These are phyloP conservation scores for Mycena belliarum DNA, from an alignment of 768 basidiomycete genomes.

Conservation along the genomic window DNA sequence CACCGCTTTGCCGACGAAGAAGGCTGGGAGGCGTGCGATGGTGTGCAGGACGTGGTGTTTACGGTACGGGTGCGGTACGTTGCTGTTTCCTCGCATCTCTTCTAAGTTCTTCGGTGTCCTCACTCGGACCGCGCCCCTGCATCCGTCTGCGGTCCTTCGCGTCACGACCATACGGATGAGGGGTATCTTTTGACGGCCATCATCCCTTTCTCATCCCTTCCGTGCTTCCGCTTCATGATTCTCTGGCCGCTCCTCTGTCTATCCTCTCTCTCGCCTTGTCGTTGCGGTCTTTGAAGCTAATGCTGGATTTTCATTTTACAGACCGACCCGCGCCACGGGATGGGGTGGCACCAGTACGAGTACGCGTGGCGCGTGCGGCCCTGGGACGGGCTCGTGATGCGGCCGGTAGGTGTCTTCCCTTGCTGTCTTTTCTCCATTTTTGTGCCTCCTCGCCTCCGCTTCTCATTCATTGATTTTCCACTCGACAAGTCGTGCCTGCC, in stretches of 20 bases:
- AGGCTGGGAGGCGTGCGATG: constrained; percentile 9
- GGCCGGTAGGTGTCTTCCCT: constrained; percentile 24
- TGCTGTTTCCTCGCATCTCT: neutral
- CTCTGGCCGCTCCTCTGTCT: no score
- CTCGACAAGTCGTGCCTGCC: no score
- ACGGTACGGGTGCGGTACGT: neutral
- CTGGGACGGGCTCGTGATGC: constrained; percentile 41
- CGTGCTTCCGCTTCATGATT: no score
- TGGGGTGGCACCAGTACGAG: constrained; percentile 39
- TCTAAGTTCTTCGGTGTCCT: no score
- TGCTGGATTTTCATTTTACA: constrained; percentile 15
- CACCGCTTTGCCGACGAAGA: constrained; percentile 8
- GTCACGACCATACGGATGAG: no score
- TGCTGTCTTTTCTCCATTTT: neutral
- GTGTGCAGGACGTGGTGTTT: neutral
- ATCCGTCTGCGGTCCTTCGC: no score
- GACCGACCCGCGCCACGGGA: constrained; percentile 42
- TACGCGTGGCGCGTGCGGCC: constrained; percentile 38
- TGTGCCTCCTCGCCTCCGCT: no score
- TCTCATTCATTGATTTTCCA: no score
- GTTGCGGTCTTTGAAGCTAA: neutral
- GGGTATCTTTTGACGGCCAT: no score
- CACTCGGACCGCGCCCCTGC: no score
- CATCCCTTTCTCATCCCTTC: no score
- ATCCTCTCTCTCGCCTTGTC: no score